A percentile compares a stretch with the other conserved stretches of the same genome.
Conservation (phyloP, 202 grass and related monocot genomes). For the Bolboschoenoplectus hybrid region DNA sequence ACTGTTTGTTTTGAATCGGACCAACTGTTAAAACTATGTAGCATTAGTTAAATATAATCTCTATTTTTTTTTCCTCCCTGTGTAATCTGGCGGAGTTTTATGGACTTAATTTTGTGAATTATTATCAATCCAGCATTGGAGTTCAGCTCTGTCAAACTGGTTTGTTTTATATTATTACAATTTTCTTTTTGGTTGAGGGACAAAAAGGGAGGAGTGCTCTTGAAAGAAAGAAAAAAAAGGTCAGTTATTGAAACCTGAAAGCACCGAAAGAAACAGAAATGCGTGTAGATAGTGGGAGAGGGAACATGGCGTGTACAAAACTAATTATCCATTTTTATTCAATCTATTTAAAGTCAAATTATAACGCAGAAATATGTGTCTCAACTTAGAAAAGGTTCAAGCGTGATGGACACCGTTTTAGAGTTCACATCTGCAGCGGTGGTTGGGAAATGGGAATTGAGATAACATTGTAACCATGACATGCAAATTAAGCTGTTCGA, state of each 20-base stretch:
- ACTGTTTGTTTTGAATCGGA: constrained; percentile 38
- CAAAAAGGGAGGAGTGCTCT: no score
- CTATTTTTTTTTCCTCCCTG: neutral
- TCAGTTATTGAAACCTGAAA: neutral
- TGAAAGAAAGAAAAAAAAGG: no score
- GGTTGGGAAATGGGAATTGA: no score
- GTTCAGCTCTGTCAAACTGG: neutral
- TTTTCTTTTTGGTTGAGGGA: neutral
- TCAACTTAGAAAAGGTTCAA: neutral
- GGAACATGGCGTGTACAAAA: neutral
- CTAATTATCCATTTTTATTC: neutral
- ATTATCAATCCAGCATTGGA: constrained; percentile 3
- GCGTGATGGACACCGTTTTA: neutral
- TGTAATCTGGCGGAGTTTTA: constrained; percentile 36
- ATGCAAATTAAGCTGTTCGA: no score
- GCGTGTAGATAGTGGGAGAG: neutral
- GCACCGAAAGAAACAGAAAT: neutral
- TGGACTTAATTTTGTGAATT: constrained; percentile 37
- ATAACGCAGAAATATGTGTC: neutral
- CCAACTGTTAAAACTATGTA: constrained; percentile 34
- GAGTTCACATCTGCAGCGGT: no score
- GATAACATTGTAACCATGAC: no score
- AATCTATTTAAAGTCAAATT: constrained; percentile 3
- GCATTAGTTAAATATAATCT: constrained; percentile 38
- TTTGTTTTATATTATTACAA: neutral